Evolutionary conservation across 2,329 filamentous ascomycete species (phyloP), one percentile per base, ranked within the genome.

Genomic region (Claviceps sorghi): DNA sequence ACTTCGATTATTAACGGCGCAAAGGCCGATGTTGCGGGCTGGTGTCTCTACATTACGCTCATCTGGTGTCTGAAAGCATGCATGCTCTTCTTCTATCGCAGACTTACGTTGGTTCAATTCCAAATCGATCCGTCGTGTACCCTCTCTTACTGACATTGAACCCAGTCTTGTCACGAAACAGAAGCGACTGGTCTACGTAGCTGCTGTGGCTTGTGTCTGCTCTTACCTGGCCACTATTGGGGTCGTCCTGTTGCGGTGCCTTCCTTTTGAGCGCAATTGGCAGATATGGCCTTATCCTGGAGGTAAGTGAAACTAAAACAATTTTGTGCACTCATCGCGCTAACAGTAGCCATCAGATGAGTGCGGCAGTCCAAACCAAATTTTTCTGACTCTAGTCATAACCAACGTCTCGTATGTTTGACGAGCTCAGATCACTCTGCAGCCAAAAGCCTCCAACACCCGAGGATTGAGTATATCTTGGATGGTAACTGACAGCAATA

Each of bases 51-150:
- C 54, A 59, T 65, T 7, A 63, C 64, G 1, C 57, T 70, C 22
- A 67, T 70, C 10, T 70, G 68, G 68, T 59, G 62, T 55, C 55
- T 70, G 26, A 70, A 70, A 54, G 62, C 61, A 2, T 68, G 66
- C 57, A 66, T 69, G 58, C 53, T 69, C 43, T 69, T 65, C 55
- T 67, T 69, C 54, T 69, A 65, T 58, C 59, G 62, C 19, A 62
- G 67, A 36, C 57, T 70, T 22, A 70, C 68, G 66, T 69, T 59
- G 40, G 64, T 60, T 5, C 22, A 8, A 4, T 10, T 11, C 47
- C 21, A 13, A 26, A 17, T 40, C 17, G 8, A 40, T n/a, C 15
- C 17, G 0, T 9, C 15, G 6, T n/a, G 36, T 40, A 9, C 40
- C 40, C 4, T 17, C 15, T n/a, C 13, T n/a, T 1, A 3, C 43